phyloP scores from a whole-genome alignment of 83 land plant species.

The Isoetes engelmannii region DNA sequence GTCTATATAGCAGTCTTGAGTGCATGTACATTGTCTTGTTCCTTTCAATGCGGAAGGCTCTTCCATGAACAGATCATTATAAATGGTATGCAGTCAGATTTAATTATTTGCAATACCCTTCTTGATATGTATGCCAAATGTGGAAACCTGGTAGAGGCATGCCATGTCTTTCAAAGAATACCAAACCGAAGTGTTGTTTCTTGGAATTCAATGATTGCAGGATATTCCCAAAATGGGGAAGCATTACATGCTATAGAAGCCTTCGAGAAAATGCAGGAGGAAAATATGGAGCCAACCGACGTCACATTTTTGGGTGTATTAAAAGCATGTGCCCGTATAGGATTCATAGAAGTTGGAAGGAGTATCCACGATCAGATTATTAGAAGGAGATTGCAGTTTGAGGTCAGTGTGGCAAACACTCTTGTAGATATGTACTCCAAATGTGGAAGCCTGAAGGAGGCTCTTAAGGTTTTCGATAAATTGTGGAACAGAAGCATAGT shows the following conservation, averaged over 20 bases:
- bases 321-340: slow-evolving; percentile 19
- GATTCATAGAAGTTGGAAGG: slow-evolving; percentile 22
- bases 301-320: slow-evolving; percentile 27
- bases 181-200: slow-evolving; percentile 27
- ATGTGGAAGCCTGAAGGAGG: too few species aligned
- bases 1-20: neutral
- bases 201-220: slow-evolving; percentile 29
- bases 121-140: slow-evolving; percentile 18
- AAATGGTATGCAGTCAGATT: slow-evolving; percentile 4
- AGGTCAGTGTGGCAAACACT: slow-evolving; percentile 8
- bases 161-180: slow-evolving; percentile 22
- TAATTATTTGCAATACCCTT: neutral
- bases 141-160: slow-evolving; percentile 2
- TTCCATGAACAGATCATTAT: slow-evolving; percentile 12
- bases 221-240: slow-evolving; percentile 11
- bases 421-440: too few species aligned
- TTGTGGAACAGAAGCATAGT: too few species aligned
- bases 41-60: slow-evolving; percentile 4
- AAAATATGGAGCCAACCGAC: slow-evolving; percentile 20
- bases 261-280: slow-evolving; percentile 18
- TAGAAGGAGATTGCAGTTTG: slow-evolving; percentile 6
- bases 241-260: slow-evolving; percentile 7
- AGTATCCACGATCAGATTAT: slow-evolving; percentile 32
- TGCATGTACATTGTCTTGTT: slow-evolving; percentile 8
- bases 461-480: too few species aligned